phyloP scores from a whole-genome alignment of 345 rosid genomes.

The Rhodamnia rubescens region DNA sequence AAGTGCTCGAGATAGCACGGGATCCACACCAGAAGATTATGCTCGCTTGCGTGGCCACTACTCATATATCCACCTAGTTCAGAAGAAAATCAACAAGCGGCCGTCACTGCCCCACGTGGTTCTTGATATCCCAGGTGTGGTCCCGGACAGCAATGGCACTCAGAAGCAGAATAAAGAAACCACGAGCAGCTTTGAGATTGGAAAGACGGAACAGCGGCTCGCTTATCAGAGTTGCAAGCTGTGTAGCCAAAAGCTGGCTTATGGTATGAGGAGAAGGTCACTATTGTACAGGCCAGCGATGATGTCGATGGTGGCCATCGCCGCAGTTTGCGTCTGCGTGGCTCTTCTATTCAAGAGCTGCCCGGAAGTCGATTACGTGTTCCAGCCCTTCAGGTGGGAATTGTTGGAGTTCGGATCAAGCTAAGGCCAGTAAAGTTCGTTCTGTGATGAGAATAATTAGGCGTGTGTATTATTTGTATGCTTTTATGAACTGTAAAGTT shows the following conservation, averaged over 20 bases:
- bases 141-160: conserved; percentile 1
- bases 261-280: conserved; percentile 37
- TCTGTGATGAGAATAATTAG: not conserved
- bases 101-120: conserved; percentile 39
- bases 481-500: not conserved
- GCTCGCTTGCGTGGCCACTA: conserved; percentile 97
- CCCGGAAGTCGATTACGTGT: conserved; percentile 82
- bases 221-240: conserved; percentile 42
- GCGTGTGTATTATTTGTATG: not conserved
- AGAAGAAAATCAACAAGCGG: conserved; percentile 61
- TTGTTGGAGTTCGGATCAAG: conserved; percentile 53
- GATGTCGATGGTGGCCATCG: conserved; percentile 93
- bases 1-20: conserved; percentile 70
- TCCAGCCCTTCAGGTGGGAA: conserved; percentile 99
- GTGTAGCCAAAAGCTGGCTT: conserved; percentile 53
- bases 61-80: conserved; percentile 86
- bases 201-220: conserved; percentile 14
- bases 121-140: conserved; percentile 36
- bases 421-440: not conserved
- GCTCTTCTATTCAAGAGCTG: conserved; percentile 94
- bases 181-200: conserved; percentile 47
- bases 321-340: conserved; percentile 96
- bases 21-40: conserved; percentile 92
- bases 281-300: conserved; percentile 84
- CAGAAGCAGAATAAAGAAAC: conserved; percentile 31